Evolutionary conservation across 495 filamentous ascomycete genomes (phyloP).

Genomic region (Xylaria flabelliformis): DNA sequence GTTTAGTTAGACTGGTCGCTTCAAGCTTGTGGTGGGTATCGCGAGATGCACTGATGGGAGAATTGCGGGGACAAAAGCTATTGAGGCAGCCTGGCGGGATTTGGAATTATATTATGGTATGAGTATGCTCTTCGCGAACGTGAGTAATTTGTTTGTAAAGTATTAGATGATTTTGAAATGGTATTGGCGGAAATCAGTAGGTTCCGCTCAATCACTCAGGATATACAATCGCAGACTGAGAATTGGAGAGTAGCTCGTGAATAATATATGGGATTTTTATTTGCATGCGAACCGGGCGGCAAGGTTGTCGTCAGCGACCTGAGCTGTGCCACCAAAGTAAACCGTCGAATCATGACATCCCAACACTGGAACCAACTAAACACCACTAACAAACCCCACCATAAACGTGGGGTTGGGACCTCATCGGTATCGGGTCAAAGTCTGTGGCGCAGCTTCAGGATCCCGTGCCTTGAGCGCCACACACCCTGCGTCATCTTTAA

Average conservation of each 20-base stretch:
- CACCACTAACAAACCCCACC: background rate
- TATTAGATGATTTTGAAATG: background rate
- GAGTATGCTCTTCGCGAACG: background rate
- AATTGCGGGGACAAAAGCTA: slow-evolving; percentile 20
- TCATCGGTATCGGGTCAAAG: background rate
- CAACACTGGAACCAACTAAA: background rate
- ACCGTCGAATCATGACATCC: background rate
- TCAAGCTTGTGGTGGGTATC: slow-evolving; percentile 27
- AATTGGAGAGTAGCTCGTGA: background rate
- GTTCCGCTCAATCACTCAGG: background rate
- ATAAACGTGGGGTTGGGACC: slow-evolving; percentile 22
- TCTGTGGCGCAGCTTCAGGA: slow-evolving; percentile 19
- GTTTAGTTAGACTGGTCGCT: slow-evolving; percentile 3
- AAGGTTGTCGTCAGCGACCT: slow-evolving; percentile 24
- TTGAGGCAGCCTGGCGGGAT: slow-evolving; percentile 1
- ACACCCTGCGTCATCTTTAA: slow-evolving; percentile 22
- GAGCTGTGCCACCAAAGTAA: background rate
- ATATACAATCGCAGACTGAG: background rate
- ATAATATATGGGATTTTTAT: background rate
- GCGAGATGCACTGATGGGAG: slow-evolving; percentile 8
- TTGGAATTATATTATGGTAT: slow-evolving; percentile 5
- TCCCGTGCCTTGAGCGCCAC: slow-evolving; percentile 18
- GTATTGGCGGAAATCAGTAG: background rate
- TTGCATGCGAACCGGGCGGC: slow-evolving; percentile 17
- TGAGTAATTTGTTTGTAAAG: background rate